Base-by-base conservation (phyloP, 257 asterid genomes). In the Solanum rostratum region DNA sequence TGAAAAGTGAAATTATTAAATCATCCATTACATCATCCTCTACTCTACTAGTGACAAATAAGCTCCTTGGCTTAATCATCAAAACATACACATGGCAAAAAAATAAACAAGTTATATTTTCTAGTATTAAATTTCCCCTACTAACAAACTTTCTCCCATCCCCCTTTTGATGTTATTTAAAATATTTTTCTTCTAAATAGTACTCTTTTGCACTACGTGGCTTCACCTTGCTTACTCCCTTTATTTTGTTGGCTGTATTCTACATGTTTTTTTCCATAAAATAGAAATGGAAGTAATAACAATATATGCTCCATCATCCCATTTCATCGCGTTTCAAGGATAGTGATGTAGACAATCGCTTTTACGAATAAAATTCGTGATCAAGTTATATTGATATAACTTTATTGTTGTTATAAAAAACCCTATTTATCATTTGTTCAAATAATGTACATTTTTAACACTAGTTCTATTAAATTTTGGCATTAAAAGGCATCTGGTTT, bases 261-360 rank as follows among this genome's bases (percentile, higher is more conserved):
- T 30, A 30, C 10, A 66, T 33, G 14, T 30, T 14, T 33, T 29
- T 30, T 63, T 63, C 4, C 13, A 30, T 33, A 66, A 66, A 66
- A 66, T 66, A 33, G 24, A 30, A 66, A 16, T 8, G 2, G n/a
- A 18, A 66, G 22, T 8, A 33, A 66, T 66, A 30, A 33, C 74
- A 66, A 66, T 16, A 0, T 18, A 33, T 33, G 6, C n/a, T 15
- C 3, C 7, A 41, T 14, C 71, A 63, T 63, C 71, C 20, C 39
- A 19, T 19, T 33, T 33, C 0, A 33, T 54, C 5, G 0, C 12
- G 19, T 19, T 1, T 55, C 27, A 8, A 20, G 6, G 13, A 0
- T 0, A 8, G 2, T 55, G 13, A 55, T 20, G 2, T 0, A 20
- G n/a, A 55, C 9, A 3, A 0, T 20, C 5, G 0, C 12, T 54